Percentiles rank a stretch among this genome's conserved stretches.
These are phyloP conservation scores for Cutaneotrichosporon sp. DNA, from an alignment of 1,284 basidiomycete genomes.

Conservation along the genomic window DNA sequence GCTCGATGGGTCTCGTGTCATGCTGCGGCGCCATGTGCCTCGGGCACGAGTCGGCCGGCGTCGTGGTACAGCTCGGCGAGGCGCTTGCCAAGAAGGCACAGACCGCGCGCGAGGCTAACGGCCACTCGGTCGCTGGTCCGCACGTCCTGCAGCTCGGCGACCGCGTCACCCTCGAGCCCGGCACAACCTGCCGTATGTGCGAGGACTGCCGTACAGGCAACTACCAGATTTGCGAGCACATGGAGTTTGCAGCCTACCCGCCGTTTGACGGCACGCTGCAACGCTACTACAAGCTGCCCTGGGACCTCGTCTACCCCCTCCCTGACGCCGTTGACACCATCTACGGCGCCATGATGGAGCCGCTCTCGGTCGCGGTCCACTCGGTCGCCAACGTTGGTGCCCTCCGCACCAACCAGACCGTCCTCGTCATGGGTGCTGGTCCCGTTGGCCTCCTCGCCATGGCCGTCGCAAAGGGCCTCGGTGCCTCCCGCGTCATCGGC, in stretches of 20 bases:
- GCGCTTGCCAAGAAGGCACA: conserved; percentile 23
- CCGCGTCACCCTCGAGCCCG: conserved; percentile 56
- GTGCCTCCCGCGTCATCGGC: conserved; percentile 71
- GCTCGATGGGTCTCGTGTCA: conserved; percentile 36
- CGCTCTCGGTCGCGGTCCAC: conserved; percentile 86
- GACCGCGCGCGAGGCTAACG: conserved; percentile 15
- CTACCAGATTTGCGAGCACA: conserved; percentile 57
- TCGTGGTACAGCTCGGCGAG: conserved; percentile 39
- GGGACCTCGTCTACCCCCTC: conserved; percentile 38
- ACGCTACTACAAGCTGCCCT: conserved; percentile 44
- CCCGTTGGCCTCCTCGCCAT: conserved; percentile 88
- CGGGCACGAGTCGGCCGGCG: conserved; percentile 45
- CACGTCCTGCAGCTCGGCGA: conserved; percentile 32
- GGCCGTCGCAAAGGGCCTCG: conserved; percentile 85
- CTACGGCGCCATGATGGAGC: conserved; percentile 70
- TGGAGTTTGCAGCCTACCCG: conserved; percentile 46
- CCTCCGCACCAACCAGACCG: conserved; percentile 65
- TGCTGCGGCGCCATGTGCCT: conserved; percentile 43
- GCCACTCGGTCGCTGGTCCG: background rate
- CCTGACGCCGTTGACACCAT: conserved; percentile 48
- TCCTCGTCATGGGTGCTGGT: conserved; percentile 78
- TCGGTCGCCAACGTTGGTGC: conserved; percentile 72
- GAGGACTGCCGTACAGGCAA: conserved; percentile 57
- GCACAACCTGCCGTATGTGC: conserved; percentile 51
- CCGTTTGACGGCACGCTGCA: conserved; percentile 44